Conservation (phyloP, 176 grass and related monocot species). For the Oryza rufipogon region DNA sequence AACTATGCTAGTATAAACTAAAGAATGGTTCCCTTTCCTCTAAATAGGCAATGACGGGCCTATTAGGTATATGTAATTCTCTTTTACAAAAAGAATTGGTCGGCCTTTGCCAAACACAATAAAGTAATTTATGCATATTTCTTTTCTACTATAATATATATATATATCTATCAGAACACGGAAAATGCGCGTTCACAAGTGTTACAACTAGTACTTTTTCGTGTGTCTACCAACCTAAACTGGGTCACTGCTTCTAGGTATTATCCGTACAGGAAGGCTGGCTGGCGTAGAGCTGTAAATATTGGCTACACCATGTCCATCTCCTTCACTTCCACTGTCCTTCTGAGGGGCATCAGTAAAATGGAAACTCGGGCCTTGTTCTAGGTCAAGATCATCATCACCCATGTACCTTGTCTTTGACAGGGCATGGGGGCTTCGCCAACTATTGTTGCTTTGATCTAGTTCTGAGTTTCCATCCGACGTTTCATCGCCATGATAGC, state of each 20-base stretch:
- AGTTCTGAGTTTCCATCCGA: conserved; percentile 30
- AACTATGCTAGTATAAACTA: not conserved
- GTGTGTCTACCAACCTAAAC: conserved; percentile 31
- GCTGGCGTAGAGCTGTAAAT: conserved; percentile 31
- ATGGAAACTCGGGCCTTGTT: conserved; percentile 37
- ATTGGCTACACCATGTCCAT: not conserved
- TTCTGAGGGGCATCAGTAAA: conserved; percentile 39
- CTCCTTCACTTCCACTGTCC: conserved; percentile 18
- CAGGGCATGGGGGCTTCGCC: not conserved
- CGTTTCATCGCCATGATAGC: conserved; percentile 34
- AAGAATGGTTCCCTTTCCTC: not conserved
- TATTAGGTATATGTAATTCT: not conserved
- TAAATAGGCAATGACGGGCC: not conserved
- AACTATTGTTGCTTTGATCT: conserved; percentile 9
- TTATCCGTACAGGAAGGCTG: conserved; percentile 62
- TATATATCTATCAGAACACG: not conserved
- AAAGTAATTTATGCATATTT: conserved; percentile 13
- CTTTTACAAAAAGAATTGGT: conserved; percentile 18
- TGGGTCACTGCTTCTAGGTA: conserved; percentile 69
- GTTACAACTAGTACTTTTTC: not conserved
- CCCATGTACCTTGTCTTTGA: conserved; percentile 43
- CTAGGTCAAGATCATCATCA: conserved; percentile 42
- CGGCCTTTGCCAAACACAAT: not conserved
- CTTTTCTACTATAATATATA: not conserved
- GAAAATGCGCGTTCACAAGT: not conserved